Conservation (phyloP, 225 moss, liverwort and hornwort genomes). For the Polytrichum commune region DNA sequence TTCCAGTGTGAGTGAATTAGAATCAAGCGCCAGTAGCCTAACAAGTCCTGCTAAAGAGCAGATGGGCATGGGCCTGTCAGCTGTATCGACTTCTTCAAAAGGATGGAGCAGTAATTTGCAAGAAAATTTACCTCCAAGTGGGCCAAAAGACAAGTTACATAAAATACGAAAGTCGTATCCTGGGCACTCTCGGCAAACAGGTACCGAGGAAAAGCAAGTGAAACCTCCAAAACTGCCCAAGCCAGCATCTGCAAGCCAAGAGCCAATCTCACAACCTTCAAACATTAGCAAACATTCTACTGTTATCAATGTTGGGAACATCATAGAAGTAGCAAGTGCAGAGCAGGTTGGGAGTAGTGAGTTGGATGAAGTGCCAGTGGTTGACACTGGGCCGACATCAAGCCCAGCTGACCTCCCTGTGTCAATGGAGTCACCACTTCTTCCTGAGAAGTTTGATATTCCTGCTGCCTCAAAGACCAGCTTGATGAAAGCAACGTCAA, state of each 20-base stretch:
- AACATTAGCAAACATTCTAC: slow-evolving; percentile 5
- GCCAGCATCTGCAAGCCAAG: neutral
- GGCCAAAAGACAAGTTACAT: slow-evolving; percentile 15
- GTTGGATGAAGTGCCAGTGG: neutral
- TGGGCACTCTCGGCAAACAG: neutral
- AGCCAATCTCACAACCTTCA: slow-evolving; percentile 2
- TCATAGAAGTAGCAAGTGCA: slow-evolving; percentile 12
- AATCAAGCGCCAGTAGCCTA: neutral
- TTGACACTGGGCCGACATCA: slow-evolving; percentile 7
- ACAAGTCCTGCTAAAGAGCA: slow-evolving; percentile 10
- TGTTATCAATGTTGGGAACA: slow-evolving; percentile 13
- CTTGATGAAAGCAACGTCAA: slow-evolving; percentile 3
- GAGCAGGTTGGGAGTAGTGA: slow-evolving; percentile 3
- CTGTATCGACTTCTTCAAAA: neutral
- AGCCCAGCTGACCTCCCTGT: slow-evolving; percentile 8
- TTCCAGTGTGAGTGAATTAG: slow-evolving; percentile 14
- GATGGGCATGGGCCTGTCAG: slow-evolving; percentile 4
- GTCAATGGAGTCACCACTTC: slow-evolving; percentile 2
- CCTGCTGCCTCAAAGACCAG: neutral
- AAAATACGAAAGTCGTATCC: slow-evolving; percentile 14
- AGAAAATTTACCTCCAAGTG: slow-evolving; percentile 19
- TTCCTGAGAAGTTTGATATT: slow-evolving; percentile 5
- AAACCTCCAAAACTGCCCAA: slow-evolving; percentile 2
- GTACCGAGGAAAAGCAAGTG: slow-evolving; percentile 8
- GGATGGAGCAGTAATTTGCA: neutral